Evolutionary conservation across 2,329 filamentous ascomycete species (phyloP).

Genomic region (Sclerotinia trifoliorum): DNA sequence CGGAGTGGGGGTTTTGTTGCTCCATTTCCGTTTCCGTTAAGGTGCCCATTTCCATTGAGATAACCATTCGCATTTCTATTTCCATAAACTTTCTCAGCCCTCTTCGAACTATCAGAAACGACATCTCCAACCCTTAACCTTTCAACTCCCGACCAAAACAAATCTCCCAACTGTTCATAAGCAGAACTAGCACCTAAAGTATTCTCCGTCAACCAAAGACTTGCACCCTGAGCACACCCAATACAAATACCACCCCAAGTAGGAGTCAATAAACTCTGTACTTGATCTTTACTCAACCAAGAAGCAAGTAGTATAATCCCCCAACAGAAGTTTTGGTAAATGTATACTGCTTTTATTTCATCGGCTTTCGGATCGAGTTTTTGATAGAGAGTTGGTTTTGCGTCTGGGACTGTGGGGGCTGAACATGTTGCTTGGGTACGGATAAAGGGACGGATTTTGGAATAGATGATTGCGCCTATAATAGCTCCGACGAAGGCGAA

Average conservation of each 20-base stretch:
- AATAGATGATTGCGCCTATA: constrained; percentile 52
- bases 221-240: constrained; percentile 56
- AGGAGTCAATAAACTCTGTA: constrained; percentile 27
- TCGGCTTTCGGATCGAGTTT: constrained; percentile 17
- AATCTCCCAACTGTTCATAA: constrained; percentile 60
- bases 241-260: constrained; percentile 57
- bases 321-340: constrained; percentile 31
- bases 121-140: not conserved
- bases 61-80: not conserved
- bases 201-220: constrained; percentile 51
- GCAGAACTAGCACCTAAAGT: constrained; percentile 61
- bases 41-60: not conserved
- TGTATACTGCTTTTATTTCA: constrained; percentile 19
- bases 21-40: not conserved
- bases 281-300: constrained; percentile 18
- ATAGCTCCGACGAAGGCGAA: constrained; percentile 55
- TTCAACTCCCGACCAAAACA: constrained; percentile 45
- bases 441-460: constrained; percentile 33
- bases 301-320: constrained; percentile 21
- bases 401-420: not conserved
- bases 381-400: constrained; percentile 32
- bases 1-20: not conserved
- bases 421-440: constrained; percentile 9
- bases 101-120: not conserved
- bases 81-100: not conserved